These are phyloP conservation scores for Collybia mongolica DNA, from an alignment of 768 basidiomycete genomes.

Conservation along the genomic window DNA sequence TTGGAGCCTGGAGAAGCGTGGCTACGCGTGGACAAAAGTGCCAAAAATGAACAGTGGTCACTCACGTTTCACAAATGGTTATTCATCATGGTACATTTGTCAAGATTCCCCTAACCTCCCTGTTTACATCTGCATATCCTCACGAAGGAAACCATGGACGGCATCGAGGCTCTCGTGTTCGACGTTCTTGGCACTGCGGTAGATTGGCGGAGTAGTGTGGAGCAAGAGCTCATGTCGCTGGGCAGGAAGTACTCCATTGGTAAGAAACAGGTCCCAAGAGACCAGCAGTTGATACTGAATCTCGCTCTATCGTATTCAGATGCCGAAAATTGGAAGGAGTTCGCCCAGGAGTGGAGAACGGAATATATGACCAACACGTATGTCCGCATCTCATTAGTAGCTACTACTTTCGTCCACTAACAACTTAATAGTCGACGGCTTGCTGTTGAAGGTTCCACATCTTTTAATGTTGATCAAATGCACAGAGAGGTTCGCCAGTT, in stretches of 20 bases:
- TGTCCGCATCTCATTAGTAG: constrained; percentile 15
- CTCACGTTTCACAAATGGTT: no score
- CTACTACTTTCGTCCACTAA: neutral
- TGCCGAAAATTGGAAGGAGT: constrained; percentile 40
- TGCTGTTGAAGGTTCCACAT: constrained; percentile 43
- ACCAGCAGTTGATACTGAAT: neutral
- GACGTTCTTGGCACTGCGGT: constrained; percentile 54
- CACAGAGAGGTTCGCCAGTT: constrained; percentile 46
- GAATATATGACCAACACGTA: constrained; percentile 51
- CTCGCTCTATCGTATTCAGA: constrained; percentile 6
- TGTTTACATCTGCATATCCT: neutral
- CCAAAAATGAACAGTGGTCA: no score
- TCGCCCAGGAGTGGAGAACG: constrained; percentile 56
- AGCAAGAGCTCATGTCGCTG: constrained; percentile 27
- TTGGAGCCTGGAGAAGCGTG: no score
- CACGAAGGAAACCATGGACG: constrained; percentile 9
- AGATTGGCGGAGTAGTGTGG: constrained; percentile 38
- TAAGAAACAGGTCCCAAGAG: constrained; percentile 6
- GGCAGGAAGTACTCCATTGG: constrained; percentile 27
- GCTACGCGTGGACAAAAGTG: no score
- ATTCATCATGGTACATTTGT: no score
- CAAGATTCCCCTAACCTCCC: neutral
- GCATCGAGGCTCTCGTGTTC: constrained; percentile 43
- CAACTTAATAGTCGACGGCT: constrained; percentile 35
- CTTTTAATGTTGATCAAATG: constrained; percentile 51